A percentile compares a stretch with the other conserved stretches of the same genome.
These are phyloP conservation scores for Lactarius hatsudake DNA, from an alignment of 768 basidiomycete genomes.

Conservation along the genomic window DNA sequence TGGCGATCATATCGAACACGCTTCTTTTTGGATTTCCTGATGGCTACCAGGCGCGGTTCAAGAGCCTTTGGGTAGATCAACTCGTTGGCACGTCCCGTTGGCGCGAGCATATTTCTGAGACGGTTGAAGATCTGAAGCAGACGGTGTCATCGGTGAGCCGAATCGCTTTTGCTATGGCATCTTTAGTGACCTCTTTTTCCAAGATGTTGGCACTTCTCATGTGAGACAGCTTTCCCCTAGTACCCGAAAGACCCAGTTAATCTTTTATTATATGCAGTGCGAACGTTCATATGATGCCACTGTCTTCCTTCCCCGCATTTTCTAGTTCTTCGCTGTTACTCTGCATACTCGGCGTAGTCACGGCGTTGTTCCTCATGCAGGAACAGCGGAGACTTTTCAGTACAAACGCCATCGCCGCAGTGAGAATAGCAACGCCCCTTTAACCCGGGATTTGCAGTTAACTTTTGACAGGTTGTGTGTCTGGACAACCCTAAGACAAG, in stretches of 20 bases:
- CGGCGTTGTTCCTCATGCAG: background rate
- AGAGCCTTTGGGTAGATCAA: background rate
- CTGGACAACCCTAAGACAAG: background rate
- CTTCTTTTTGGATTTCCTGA: constrained; percentile 1
- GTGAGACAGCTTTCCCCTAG: background rate
- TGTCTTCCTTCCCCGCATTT: background rate
- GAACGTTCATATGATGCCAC: background rate
- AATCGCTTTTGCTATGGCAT: background rate
- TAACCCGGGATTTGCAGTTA: background rate
- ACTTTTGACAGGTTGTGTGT: background rate
- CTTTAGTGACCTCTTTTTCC: background rate
- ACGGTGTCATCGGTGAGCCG: background rate
- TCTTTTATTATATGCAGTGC: background rate
- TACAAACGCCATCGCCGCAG: background rate
- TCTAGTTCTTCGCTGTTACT: background rate
- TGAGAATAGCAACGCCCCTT: background rate
- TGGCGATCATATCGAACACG: constrained; percentile 3
- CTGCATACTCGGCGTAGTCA: background rate
- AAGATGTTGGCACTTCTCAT: background rate
- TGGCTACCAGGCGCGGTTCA: background rate
- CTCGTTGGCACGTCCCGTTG: background rate
- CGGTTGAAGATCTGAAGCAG: background rate
- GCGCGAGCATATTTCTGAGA: background rate
- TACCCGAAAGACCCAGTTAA: background rate
- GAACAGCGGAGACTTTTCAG: background rate